A percentile compares a stretch with the other conserved stretches of the same genome.
phyloP scores from a whole-genome alignment of 2,329 filamentous ascomycete species.

The Penicillium sp. region DNA sequence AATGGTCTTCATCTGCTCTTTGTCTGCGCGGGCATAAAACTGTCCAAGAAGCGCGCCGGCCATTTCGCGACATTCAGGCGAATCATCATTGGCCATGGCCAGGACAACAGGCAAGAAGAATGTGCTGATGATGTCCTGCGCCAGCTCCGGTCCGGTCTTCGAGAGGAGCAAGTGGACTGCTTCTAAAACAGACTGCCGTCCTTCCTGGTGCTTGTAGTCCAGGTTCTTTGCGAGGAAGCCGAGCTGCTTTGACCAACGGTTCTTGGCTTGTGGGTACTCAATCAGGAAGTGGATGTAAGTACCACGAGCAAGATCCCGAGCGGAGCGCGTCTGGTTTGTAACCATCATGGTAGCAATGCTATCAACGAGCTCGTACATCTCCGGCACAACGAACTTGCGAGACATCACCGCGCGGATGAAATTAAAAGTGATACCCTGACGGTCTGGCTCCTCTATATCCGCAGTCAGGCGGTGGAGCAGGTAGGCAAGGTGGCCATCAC shows the following conservation, averaged over 20 bases:
- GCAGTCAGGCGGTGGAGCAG: conserved; percentile 78
- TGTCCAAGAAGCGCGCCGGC: conserved; percentile 77
- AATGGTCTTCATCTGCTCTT: conserved; percentile 69
- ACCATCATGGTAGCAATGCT: conserved; percentile 91
- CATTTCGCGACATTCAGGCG: conserved; percentile 77
- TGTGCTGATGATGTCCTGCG: conserved; percentile 75
- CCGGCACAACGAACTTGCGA: conserved; percentile 77
- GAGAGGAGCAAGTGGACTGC: conserved; percentile 79
- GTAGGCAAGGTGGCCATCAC: conserved; percentile 78
- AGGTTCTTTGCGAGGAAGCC: conserved; percentile 87
- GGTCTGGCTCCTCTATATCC: conserved; percentile 87
- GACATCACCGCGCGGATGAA: conserved; percentile 86
- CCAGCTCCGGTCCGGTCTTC: conserved; percentile 77
- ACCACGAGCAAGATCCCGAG: conserved; percentile 80
- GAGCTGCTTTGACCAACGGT: conserved; percentile 83
- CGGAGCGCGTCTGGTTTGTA: conserved; percentile 86
- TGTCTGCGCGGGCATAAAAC: conserved; percentile 74
- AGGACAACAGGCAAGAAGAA: conserved; percentile 86
- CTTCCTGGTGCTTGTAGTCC: conserved; percentile 83
- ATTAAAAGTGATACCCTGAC: conserved; percentile 90
- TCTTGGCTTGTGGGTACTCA: conserved; percentile 90
- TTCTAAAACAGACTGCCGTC: conserved; percentile 90
- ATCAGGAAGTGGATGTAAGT: conserved; percentile 92
- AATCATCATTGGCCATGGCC: conserved; percentile 83
- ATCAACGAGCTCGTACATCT: conserved; percentile 89